These are phyloP conservation scores for Dimargaris xerosporica DNA, from an alignment of 192 early-diverging fungal genomes.

Conservation along the genomic window DNA sequence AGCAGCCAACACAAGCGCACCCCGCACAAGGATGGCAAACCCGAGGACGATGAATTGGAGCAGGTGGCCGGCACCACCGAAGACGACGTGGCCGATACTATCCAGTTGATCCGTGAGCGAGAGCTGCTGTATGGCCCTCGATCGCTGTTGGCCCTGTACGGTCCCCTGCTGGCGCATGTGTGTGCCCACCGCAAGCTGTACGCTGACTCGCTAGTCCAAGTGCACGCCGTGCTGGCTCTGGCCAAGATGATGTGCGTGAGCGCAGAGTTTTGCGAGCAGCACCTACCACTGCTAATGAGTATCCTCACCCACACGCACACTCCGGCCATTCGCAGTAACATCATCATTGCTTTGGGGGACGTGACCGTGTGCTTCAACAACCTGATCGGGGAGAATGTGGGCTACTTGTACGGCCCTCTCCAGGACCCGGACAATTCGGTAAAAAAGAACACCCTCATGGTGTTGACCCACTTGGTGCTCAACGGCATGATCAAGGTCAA, in stretches of 20 bases:
- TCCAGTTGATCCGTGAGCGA: conserved; percentile 73
- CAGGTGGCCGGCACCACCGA: conserved; percentile 83
- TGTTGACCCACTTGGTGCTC: conserved; percentile 89
- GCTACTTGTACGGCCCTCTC: conserved; percentile 85
- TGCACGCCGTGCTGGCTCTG: conserved; percentile 70
- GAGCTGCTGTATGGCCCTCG: conserved; percentile 71
- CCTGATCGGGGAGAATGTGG: conserved; percentile 91
- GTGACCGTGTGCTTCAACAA: conserved; percentile 96
- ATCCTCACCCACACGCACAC: conserved; percentile 74
- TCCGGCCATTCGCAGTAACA: conserved; percentile 80
- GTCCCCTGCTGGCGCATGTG: conserved; percentile 64
- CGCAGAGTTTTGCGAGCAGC: conserved; percentile 81
- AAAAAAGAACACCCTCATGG: conserved; percentile 97
- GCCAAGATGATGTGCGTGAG: conserved; percentile 97
- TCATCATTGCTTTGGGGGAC: conserved; percentile 95
- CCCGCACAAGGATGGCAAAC: conserved; percentile 16
- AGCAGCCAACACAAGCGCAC: conserved; percentile 22
- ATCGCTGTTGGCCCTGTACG: conserved; percentile 67
- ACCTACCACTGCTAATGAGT: conserved; percentile 80
- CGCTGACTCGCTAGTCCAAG: conserved; percentile 71
- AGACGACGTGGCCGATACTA: conserved; percentile 88
- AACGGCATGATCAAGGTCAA: conserved; percentile 99
- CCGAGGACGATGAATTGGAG: conserved; percentile 75
- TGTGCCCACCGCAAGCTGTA: conserved; percentile 71
- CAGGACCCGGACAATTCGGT: conserved; percentile 64